Percentiles rank a stretch among this genome's conserved stretches.
phyloP scores from a whole-genome alignment of 2,329 filamentous ascomycete genomes.

The Fusarium heterosporum region DNA sequence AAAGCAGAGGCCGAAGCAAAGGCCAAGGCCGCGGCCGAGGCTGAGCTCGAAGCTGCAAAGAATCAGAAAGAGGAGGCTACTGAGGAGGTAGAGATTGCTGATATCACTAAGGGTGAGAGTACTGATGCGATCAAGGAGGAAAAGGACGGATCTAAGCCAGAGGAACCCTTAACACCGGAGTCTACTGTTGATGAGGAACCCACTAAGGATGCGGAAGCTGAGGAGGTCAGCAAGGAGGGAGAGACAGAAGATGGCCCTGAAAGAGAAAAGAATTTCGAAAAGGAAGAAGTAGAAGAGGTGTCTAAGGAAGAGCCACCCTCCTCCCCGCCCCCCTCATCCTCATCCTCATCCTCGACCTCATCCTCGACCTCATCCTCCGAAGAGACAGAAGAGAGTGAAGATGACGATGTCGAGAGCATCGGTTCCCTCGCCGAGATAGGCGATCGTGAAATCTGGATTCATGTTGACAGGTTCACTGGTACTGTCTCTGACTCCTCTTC shows the following conservation, averaged over 20 bases:
- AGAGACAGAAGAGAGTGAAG: constrained; percentile 8
- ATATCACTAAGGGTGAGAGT: constrained; percentile 9
- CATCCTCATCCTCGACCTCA: background rate
- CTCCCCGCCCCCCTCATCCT: too few relatives aligned
- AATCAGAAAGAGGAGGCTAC: constrained; percentile 31
- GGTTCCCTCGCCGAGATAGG: constrained; percentile 56
- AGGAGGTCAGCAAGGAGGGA: background rate
- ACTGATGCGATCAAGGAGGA: background rate
- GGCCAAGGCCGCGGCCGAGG: constrained; percentile 49
- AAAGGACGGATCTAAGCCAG: constrained; percentile 23
- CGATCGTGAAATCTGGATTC: constrained; percentile 55
- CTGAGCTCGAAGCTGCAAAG: constrained; percentile 20
- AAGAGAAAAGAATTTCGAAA: background rate
- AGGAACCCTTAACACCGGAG: constrained; percentile 38
- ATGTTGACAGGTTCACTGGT: constrained; percentile 38
- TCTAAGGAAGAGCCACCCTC: background rate
- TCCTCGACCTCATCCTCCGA: background rate
- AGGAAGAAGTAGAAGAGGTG: background rate
- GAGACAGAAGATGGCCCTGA: background rate
- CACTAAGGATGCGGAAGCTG: background rate
- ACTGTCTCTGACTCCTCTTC: constrained; percentile 16
- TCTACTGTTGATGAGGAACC: constrained; percentile 24
- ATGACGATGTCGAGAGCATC: constrained; percentile 48
- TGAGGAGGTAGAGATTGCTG: background rate
- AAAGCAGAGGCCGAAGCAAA: constrained; percentile 26